phyloP scores from a whole-genome alignment of 768 basidiomycete species.

The Cystofilobasidium capitatum region DNA sequence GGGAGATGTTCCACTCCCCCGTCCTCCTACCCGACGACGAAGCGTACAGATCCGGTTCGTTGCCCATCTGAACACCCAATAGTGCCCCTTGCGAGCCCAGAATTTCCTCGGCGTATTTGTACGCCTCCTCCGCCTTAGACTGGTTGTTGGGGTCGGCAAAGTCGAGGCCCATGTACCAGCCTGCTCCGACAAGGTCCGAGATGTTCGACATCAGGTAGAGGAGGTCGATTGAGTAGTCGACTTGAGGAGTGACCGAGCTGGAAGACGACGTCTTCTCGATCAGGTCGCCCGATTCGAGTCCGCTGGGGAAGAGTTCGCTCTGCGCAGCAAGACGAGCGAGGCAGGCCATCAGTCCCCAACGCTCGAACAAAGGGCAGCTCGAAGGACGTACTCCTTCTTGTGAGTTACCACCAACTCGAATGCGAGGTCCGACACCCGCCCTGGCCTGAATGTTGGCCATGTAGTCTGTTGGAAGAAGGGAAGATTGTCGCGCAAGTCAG shows the following conservation, averaged over 20 bases:
- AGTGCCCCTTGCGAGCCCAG: background rate
- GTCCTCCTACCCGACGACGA: background rate
- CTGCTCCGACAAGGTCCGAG: slow-evolving; percentile 49
- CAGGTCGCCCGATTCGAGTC: slow-evolving; percentile 45
- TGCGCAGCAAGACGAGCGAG: background rate
- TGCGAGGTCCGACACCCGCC: slow-evolving; percentile 51
- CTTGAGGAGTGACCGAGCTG: slow-evolving; percentile 34
- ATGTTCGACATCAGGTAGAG: slow-evolving; percentile 53
- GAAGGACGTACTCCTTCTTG: slow-evolving; percentile 46
- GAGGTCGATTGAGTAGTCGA: slow-evolving; percentile 37
- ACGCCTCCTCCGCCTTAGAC: background rate
- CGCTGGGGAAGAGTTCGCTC: slow-evolving; percentile 40
- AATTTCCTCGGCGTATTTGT: background rate
- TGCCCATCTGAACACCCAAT: background rate
- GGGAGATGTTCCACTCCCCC: background rate
- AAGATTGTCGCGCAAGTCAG: background rate
- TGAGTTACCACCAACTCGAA: slow-evolving; percentile 67
- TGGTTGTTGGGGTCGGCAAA: slow-evolving; percentile 38
- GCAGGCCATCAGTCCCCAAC: too few relatives aligned
- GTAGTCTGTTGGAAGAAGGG: slow-evolving; percentile 40
- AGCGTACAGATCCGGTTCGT: slow-evolving; percentile 5
- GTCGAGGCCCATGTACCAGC: slow-evolving; percentile 50
- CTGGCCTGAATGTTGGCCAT: slow-evolving; percentile 60
- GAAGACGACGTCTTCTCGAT: slow-evolving; percentile 46
- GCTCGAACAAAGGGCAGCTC: background rate